A percentile compares a stretch with the other conserved stretches of the same genome.
Conservation (phyloP, 2,329 filamentous ascomycete genomes). For the Penicillium sp. region DNA sequence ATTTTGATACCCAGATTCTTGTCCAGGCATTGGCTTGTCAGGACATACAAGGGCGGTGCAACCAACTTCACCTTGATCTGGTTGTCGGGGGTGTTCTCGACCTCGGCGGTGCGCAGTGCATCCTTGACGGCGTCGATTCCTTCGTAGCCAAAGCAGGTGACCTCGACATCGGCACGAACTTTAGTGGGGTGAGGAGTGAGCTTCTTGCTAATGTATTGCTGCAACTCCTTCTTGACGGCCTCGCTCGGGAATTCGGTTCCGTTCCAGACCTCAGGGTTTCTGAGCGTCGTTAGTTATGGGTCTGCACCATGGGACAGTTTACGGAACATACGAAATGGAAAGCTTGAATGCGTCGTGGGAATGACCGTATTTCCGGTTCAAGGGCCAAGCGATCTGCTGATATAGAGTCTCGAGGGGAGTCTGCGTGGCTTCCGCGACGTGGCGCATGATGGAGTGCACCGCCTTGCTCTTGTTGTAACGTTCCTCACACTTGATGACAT, state of each 20-base stretch:
- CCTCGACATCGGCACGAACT: conserved; percentile 94
- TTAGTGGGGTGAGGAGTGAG: conserved; percentile 98
- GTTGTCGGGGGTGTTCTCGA: conserved; percentile 82
- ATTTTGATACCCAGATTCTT: conserved; percentile 79
- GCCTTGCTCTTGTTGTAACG: conserved; percentile 99
- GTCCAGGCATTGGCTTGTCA: conserved; percentile 92
- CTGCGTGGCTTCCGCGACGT: conserved; percentile 94
- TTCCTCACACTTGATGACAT: conserved; percentile 97
- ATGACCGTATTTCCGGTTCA: conserved; percentile 97
- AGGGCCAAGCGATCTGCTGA: conserved; percentile 89
- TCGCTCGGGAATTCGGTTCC: conserved; percentile 85
- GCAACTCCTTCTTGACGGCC: conserved; percentile 78
- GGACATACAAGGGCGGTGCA: conserved; percentile 92
- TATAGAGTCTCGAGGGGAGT: conserved; percentile 93
- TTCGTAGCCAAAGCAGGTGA: conserved; percentile 91
- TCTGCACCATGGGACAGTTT: neutral
- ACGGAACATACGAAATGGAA: conserved; percentile 75
- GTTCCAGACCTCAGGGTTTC: conserved; percentile 92
- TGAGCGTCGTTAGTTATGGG: conserved; percentile 32
- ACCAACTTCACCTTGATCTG: conserved; percentile 98
- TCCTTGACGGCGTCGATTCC: conserved; percentile 97
- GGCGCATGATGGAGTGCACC: conserved; percentile 97
- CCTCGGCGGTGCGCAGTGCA: conserved; percentile 84
- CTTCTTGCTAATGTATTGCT: conserved; percentile 93
- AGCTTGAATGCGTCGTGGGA: conserved; percentile 98